phyloP scores from a whole-genome alignment of 2,329 filamentous ascomycete species.

The Metarhizium rileyi region DNA sequence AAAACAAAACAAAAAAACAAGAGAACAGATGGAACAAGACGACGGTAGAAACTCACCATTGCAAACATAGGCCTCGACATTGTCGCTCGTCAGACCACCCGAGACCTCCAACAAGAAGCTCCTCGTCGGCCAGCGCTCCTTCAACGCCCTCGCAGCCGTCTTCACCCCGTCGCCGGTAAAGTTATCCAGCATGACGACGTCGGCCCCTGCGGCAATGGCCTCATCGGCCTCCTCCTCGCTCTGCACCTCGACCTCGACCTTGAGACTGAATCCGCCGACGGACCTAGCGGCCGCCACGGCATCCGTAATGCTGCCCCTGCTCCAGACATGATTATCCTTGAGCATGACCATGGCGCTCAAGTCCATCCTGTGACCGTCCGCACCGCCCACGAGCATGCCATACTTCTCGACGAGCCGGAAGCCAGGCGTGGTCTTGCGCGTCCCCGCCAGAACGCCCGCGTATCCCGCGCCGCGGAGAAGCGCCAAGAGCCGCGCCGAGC shows the following conservation, averaged over 20 bases:
- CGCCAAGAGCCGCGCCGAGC: conserved; percentile 44
- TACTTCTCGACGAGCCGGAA: conserved; percentile 97
- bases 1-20: neutral
- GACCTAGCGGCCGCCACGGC: conserved; percentile 77
- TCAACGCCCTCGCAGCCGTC: conserved; percentile 63
- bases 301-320: conserved; percentile 72
- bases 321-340: conserved; percentile 98
- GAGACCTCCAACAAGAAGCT: conserved; percentile 83
- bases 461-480: conserved; percentile 60
- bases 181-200: conserved; percentile 97
- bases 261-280: conserved; percentile 80
- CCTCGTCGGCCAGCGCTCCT: conserved; percentile 68
- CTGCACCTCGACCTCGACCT: conserved; percentile 94
- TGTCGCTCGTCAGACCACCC: conserved; percentile 76
- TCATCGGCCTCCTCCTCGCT: conserved; percentile 81
- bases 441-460: conserved; percentile 78
- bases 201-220: conserved; percentile 81
- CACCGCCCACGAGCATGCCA: conserved; percentile 89
- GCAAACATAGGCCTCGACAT: conserved; percentile 73
- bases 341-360: conserved; percentile 95
- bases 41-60: conserved; percentile 40
- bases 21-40: neutral
- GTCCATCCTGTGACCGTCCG: conserved; percentile 86
- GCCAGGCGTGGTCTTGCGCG: conserved; percentile 91
- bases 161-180: conserved; percentile 74